A percentile compares a stretch with the other conserved stretches of the same genome.
Conservation (phyloP, 2,329 filamentous ascomycete species). For the Sporothrix humicola region DNA sequence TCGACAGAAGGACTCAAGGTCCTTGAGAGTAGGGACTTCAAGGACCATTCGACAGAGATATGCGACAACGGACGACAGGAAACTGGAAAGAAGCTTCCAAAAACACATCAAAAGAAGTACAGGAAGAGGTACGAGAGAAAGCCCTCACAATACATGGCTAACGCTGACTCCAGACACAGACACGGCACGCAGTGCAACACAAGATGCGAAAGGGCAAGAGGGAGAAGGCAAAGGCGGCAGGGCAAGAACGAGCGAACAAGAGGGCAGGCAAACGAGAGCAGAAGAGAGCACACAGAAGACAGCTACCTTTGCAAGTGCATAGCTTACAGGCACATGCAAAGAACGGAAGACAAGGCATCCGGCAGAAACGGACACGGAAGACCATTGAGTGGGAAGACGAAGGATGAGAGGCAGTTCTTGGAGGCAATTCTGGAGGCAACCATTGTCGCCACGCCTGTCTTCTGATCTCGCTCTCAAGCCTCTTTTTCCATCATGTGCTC, state of each 20-base stretch:
- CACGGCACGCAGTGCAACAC: constrained; percentile 15
- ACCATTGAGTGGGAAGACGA: background rate
- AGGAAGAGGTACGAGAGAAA: background rate
- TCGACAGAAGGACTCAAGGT: background rate
- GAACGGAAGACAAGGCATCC: background rate
- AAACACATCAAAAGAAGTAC: no score
- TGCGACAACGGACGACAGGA: no score
- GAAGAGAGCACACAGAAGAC: no score
- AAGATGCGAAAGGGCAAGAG: background rate
- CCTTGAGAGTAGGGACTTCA: no score
- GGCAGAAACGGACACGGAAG: background rate
- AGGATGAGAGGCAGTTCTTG: no score
- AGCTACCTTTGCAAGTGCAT: no score
- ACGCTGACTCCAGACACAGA: background rate
- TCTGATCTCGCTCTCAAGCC: background rate
- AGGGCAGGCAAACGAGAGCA: background rate
- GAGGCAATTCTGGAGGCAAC: no score
- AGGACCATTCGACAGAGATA: no score
- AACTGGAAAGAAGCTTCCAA: no score
- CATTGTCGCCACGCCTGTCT: background rate
- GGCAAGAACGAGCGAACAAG: background rate
- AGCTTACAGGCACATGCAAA: no score
- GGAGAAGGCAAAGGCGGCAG: background rate
- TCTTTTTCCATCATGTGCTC: background rate
- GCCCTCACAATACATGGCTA: background rate